Base-by-base conservation (phyloP, 371 early-diverging fungal species). In the Gilbertella persicaria region DNA sequence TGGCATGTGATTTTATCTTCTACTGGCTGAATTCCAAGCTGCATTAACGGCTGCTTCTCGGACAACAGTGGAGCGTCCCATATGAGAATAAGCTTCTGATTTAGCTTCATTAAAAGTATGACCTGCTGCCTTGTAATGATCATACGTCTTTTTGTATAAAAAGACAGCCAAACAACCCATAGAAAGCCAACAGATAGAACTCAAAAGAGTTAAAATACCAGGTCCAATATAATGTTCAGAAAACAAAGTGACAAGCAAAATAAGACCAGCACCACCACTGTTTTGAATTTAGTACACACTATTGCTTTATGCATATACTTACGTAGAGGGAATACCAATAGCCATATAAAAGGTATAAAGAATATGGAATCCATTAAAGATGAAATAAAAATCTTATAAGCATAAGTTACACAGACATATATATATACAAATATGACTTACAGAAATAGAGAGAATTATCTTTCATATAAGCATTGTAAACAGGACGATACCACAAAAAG, bases 401-500 rank as follows among this genome's bases (percentile, higher is more conserved):
- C 9, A 41, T 24, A 8, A 26, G n/a, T 35, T 21, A 17, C 17
- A 1, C 4, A 12, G 21, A 24, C 17, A n/a, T n/a, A n/a, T n/a
- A n/a, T n/a, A n/a, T n/a, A 16, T 9, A 41, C 28, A 41, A n/a
- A 4, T 29, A 17, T 14, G 17, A 21, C 14, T 82, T 82, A 84
- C 88, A 90, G 69, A 86, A 93, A 75, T 90, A 93, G 56, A 94
- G 73, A 16, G 91, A 88, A 61, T 82, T 84, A 56, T 93, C 92
- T 66, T 90, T 92, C 88, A 88, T 87, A 65, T 86, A 94, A 36
- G 91, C 93, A 60, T 89, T 90, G 73, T 94, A 94, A 33, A 90
- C 79, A 17, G 95, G 95, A 14, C 93, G 80, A 66, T 94, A 94
- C 94, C 94, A 92, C 46, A 90, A 57, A 65, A 89, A 89, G 71